These are phyloP conservation scores for Acaromyces ingoldii DNA, from an alignment of 1,284 basidiomycete genomes.

Conservation along the genomic window DNA sequence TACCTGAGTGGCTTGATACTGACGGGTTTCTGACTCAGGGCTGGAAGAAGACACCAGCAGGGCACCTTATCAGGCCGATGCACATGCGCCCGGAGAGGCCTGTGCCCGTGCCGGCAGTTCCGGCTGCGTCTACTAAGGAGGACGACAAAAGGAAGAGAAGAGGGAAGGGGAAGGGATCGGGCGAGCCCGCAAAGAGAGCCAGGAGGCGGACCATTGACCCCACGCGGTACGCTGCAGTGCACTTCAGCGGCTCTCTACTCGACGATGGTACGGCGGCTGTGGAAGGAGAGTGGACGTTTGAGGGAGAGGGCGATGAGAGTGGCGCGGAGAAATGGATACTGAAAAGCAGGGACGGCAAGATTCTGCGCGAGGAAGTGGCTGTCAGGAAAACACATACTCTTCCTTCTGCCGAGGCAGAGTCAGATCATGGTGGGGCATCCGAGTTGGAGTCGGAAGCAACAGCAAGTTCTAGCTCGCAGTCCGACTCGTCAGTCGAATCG, in stretches of 20 bases:
- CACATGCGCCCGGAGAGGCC: conserved; percentile 38
- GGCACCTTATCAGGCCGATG: conserved; percentile 42
- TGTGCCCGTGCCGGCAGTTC: conserved; percentile 18
- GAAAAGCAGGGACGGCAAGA: conserved; percentile 16
- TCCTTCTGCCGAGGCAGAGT: not conserved
- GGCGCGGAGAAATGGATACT: not conserved
- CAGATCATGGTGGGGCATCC: not conserved
- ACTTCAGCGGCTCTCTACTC: conserved; percentile 29
- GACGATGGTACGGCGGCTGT: conserved; percentile 14
- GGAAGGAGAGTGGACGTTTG: too few relatives aligned
- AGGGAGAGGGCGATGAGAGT: conserved; percentile 12
- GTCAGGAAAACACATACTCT: not conserved
- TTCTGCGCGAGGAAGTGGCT: conserved; percentile 26
- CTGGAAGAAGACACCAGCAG: conserved; percentile 45
- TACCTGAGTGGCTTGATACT: not conserved
- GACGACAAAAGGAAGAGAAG: conserved; percentile 4
- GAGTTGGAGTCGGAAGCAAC: not conserved
- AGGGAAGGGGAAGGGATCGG: conserved; percentile 5
- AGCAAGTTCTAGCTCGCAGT: not conserved
- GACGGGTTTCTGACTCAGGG: conserved; percentile 2
- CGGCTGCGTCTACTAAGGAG: conserved; percentile 9
- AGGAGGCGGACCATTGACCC: conserved; percentile 44
- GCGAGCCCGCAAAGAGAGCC: conserved; percentile 17
- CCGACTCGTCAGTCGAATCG: too few relatives aligned
- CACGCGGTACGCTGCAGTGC: conserved; percentile 38